Evolutionary conservation across 2,329 filamentous ascomycete species (phyloP), one percentile per base, ranked within the genome.

Genomic region (Domatiomyces catenatus): DNA sequence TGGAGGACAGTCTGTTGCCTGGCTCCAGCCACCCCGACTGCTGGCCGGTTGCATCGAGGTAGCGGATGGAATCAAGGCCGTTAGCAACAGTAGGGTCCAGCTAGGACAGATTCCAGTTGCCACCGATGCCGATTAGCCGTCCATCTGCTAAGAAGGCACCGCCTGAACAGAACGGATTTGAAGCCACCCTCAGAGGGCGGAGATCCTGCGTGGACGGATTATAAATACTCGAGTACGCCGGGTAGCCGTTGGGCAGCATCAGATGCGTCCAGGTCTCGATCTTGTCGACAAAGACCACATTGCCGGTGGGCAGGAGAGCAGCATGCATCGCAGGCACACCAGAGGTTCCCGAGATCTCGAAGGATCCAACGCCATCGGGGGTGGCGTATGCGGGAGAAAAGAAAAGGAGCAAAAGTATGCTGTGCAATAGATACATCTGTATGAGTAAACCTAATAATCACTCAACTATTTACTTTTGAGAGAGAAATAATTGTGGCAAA

Each of bases 261-360:
- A 80, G 58, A 52, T 80, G 69, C 0, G 77, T 79, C 62, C 76
- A 80, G 61, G 80, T 75, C 61, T 81, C 77, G 26, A 81, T 69
- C 61, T 81, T 81, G 67, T 81, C 78, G 15, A 80, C 64, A 64
- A 81, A 81, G 39, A 77, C 68, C 8, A 80, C 76, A 48, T 70
- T 68, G 20, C 77, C 76, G 58, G 80, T 79, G 66, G 79, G 68
- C 19, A 81, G 68, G 57, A 70, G 75, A 54, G 76, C 77, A 58
- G 79, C 76, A 48, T 59, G 57, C 78, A 81, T 81, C 15, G 71
- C 76, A 42, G 77, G 76, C n/a, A 80, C 77, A 56, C 78, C 78
- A 48, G 75, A 75, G 51, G 71, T 64, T 17, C 76, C 77, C 50
- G 75, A 67, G 36, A 76, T 61, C 2, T 64, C 63, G 57, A 79